These are phyloP conservation scores for Lepidium aucheri DNA, from an alignment of 345 rosid species.

Conservation along the genomic window DNA sequence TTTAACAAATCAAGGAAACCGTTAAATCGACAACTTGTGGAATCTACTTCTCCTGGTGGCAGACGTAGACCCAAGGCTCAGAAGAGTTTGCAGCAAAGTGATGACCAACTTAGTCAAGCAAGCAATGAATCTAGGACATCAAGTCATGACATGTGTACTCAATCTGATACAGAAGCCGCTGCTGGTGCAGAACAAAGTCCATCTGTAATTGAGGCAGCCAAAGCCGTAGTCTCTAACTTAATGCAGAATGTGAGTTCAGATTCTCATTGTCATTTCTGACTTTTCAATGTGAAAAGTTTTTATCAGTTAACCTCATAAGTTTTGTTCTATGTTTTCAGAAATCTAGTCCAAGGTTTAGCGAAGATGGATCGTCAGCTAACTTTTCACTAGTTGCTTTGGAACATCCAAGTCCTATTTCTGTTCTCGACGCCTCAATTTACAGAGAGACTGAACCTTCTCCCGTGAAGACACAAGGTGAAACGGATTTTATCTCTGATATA, in stretches of 20 bases:
- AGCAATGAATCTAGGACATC: slow-evolving; percentile 65
- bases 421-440: slow-evolving; percentile 53
- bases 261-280: not conserved
- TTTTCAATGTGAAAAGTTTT: not conserved
- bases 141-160: slow-evolving; percentile 49
- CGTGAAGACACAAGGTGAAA: slow-evolving; percentile 31
- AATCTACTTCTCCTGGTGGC: slow-evolving; percentile 54
- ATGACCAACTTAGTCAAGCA: slow-evolving; percentile 68
- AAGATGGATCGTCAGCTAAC: slow-evolving; percentile 41
- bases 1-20: slow-evolving; percentile 50
- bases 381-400: slow-evolving; percentile 42
- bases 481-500: not conserved
- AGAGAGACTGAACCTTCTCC: slow-evolving; percentile 61
- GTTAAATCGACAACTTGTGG: slow-evolving; percentile 31
- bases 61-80: slow-evolving; percentile 41
- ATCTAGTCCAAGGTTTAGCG: slow-evolving; percentile 37
- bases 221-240: slow-evolving; percentile 33
- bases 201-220: slow-evolving; percentile 28
- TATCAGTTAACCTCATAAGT: not conserved
- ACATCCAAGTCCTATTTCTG: slow-evolving; percentile 87
- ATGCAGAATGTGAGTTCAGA: slow-evolving; percentile 42
- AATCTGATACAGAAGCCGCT: slow-evolving; percentile 39
- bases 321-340: slow-evolving; percentile 32
- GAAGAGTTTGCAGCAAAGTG: slow-evolving; percentile 36
- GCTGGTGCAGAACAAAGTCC: slow-evolving; percentile 33